Base-by-base conservation (phyloP, 1,284 basidiomycete species). In the Sanghuangporus sanghuang region DNA sequence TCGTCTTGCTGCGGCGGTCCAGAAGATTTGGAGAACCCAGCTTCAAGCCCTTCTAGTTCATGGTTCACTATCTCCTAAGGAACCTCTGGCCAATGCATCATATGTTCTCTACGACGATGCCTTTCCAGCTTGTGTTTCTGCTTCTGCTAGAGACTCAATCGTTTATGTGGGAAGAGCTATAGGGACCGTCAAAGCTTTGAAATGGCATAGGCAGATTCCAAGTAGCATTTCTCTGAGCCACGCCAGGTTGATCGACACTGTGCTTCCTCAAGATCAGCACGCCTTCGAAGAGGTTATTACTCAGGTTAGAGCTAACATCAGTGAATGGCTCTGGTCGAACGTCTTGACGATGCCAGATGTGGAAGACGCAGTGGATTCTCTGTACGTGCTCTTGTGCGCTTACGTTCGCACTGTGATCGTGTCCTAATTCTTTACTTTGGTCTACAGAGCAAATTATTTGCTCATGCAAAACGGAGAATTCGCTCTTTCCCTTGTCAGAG, bases 271-370 rank as follows among this genome's bases (percentile, higher is more conserved):
- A 70, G 86, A 92, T 66, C 84, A 85, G 61, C 87, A 90, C 67
- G 81, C 78, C n/a, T 91, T 95, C 68, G 90, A 92, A 70, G 76
- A 79, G 18, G 82, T 87, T 63, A 83, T 95, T 36, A 78, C 84
- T 27, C 83, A 87, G 63, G 89, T 94, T 59, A 76, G 89, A 63
- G 86, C 81, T 2, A 84, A 87, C 63, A 81, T 92, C 63, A 89
- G 90, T 67, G 93, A 95, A 76, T 96, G 94, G 94, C 78, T 96
- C 2, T 96, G 95, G 93, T 76, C 86, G 38, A 93, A 95, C 70
- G 89, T 96, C 38, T 79, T 96, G 60, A 96, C 93, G 0, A 85
- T 84, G 69, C 84, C 85, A 67, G 90, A 94, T 67, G 90, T 96
- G 0, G 86, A 90, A 66, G 87, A 87, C 27, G 85, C 90, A 0